A percentile compares a stretch with the other conserved stretches of the same genome.
Evolutionary conservation across 2,329 filamentous ascomycete genomes (phyloP).

Genomic region (Magnaporthiopsis rhizophila): DNA sequence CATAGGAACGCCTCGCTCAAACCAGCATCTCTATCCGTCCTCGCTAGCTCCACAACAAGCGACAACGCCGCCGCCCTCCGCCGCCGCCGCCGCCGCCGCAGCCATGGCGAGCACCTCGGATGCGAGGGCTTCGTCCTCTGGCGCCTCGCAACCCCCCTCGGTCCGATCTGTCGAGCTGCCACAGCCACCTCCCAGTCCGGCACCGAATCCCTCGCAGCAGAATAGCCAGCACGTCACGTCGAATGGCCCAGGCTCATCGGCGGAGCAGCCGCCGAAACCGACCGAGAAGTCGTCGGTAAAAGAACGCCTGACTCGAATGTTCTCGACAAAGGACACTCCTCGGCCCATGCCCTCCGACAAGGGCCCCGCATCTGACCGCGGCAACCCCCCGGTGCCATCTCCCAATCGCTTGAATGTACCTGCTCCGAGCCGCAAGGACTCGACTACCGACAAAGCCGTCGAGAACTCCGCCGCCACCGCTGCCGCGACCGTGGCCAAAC

Average conservation of each 20-base stretch:
- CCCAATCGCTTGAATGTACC: constrained; percentile 13
- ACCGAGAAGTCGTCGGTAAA: constrained; percentile 54
- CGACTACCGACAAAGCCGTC: constrained; percentile 31
- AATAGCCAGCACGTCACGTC: constrained; percentile 24
- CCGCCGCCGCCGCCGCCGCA: no score
- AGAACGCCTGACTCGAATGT: constrained; percentile 57
- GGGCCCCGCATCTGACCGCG: constrained; percentile 22
- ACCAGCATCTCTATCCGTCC: not conserved
- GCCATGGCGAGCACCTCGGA: constrained; percentile 24
- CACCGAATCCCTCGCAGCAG: constrained; percentile 31
- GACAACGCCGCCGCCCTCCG: not conserved
- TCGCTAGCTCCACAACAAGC: not conserved
- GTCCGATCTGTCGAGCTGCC: constrained; percentile 36
- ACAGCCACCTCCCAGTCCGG: constrained; percentile 24
- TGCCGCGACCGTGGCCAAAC: constrained; percentile 24
- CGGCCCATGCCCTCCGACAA: constrained; percentile 13
- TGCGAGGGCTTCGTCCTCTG: constrained; percentile 30
- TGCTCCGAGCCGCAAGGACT: constrained; percentile 32
- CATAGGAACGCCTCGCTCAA: not conserved
- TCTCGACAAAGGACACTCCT: constrained; percentile 47
- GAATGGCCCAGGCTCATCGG: constrained; percentile 3
- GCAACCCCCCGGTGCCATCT: constrained; percentile 15
- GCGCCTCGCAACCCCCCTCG: constrained; percentile 41
- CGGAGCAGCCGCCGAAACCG: constrained; percentile 28
- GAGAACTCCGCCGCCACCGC: constrained; percentile 24